A percentile compares a stretch with the other conserved stretches of the same genome.
phyloP scores from a whole-genome alignment of 495 filamentous ascomycete species.

The Hypoxylon trugodes region DNA sequence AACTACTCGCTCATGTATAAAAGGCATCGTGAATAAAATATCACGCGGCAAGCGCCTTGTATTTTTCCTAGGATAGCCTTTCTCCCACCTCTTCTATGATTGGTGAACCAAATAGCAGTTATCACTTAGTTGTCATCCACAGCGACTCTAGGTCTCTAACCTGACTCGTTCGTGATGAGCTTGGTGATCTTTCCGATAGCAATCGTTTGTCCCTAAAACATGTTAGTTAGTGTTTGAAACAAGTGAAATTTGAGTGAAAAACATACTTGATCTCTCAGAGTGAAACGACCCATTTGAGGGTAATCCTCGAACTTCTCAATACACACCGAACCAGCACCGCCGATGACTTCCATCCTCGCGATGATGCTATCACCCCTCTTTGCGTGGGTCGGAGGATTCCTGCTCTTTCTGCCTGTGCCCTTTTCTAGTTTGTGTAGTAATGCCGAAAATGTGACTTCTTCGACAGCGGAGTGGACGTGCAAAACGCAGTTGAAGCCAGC shows the following conservation, averaged over 20 bases:
- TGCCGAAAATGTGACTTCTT: slow-evolving; percentile 88
- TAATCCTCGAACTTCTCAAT: slow-evolving; percentile 95
- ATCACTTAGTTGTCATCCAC: slow-evolving; percentile 5
- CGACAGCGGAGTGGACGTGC: slow-evolving; percentile 91
- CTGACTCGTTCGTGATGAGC: slow-evolving; percentile 59
- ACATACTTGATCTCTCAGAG: slow-evolving; percentile 86
- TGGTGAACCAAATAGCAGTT: not conserved
- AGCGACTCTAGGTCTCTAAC: slow-evolving; percentile 16
- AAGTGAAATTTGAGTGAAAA: slow-evolving; percentile 8
- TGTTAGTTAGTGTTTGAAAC: slow-evolving; percentile 36
- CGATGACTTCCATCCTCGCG: slow-evolving; percentile 85
- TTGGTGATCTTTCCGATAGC: slow-evolving; percentile 97
- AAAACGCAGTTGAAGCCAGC: slow-evolving; percentile 87
- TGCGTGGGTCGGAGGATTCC: slow-evolving; percentile 89
- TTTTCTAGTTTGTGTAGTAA: slow-evolving; percentile 96
- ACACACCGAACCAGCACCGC: slow-evolving; percentile 85
- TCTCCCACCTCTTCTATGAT: not conserved
- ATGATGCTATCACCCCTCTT: slow-evolving; percentile 94
- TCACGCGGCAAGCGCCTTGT: not conserved
- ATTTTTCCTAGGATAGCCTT: not conserved
- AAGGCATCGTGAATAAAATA: not conserved
- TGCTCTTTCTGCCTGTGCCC: slow-evolving; percentile 92
- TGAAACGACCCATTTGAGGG: slow-evolving; percentile 92
- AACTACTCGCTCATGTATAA: not conserved
- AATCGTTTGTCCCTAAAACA: slow-evolving; percentile 81